Evolutionary conservation across 805 yeast genomes (phyloP).

Genomic region (Metschnikowia colocasiae): DNA sequence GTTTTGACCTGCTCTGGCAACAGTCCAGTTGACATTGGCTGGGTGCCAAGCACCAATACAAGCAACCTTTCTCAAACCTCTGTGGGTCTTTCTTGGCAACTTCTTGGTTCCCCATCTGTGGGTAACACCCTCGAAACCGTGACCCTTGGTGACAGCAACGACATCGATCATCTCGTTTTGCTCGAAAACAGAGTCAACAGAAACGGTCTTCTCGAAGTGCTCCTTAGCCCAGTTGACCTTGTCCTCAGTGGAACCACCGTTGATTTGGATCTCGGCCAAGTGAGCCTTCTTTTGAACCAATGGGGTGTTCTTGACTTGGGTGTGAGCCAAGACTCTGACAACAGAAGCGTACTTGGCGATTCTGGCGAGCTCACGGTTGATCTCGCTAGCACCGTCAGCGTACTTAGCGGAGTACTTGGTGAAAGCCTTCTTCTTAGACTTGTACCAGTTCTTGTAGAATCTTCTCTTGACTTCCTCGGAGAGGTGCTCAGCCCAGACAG

Average conservation of each 20-base stretch:
- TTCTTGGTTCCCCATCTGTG: slow-evolving; percentile 99
- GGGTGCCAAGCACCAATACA: slow-evolving; percentile 99
- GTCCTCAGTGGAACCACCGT: slow-evolving; percentile 98
- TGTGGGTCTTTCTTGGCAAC: slow-evolving; percentile 99
- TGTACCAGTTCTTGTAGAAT: slow-evolving; percentile 99
- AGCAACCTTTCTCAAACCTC: slow-evolving; percentile 99
- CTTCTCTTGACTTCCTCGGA: slow-evolving; percentile 99
- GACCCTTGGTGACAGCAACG: slow-evolving; percentile 99
- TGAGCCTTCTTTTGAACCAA: slow-evolving; percentile 99
- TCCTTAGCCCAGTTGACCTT: slow-evolving; percentile 98
- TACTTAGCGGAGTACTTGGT: slow-evolving; percentile 99
- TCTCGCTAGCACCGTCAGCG: slow-evolving; percentile 82
- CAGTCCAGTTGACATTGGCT: slow-evolving; percentile 98
- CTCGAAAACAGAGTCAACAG: slow-evolving; percentile 94
- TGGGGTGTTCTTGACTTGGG: slow-evolving; percentile 99
- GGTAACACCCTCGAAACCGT: slow-evolving; percentile 99
- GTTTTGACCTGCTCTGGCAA: slow-evolving; percentile 99
- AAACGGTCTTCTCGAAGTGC: slow-evolving; percentile 98
- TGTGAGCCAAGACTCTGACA: slow-evolving; percentile 99
- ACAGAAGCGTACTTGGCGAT: slow-evolving; percentile 97
- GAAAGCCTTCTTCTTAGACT: slow-evolving; percentile 99
- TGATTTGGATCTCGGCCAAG: slow-evolving; percentile 98
- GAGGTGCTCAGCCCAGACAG: slow-evolving; percentile 99
- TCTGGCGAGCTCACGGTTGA: slow-evolving; percentile 97
- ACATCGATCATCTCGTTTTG: slow-evolving; percentile 98